Evolutionary conservation across 306 rosid genomes (phyloP), one percentile per base, ranked within the genome.

Genomic region (Senna tora): DNA sequence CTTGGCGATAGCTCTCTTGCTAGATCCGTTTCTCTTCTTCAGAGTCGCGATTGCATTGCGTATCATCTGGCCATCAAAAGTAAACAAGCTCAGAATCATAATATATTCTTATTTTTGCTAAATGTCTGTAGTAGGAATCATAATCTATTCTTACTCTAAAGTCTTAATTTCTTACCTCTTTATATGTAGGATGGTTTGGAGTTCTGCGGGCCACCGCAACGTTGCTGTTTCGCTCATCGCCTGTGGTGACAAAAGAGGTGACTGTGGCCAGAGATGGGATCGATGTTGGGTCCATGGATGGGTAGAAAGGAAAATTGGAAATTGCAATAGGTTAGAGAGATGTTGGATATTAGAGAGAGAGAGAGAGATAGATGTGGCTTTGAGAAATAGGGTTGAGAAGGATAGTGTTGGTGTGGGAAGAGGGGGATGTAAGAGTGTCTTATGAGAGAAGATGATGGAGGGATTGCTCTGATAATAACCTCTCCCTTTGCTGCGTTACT

Each of bases 31-130:
- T 16, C 63, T 75, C 76, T 87, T 89, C 68, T 82, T 89, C 61
- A 91, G 57, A 8, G 88, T 80, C n/a, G 75, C 36, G 2, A 91
- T 79, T 15, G 96, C 97, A 9, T 77, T 21, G 34, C 45, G 73
- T 76, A 91, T 89, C 97, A 89, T 91, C 97, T 89, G 84, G 3
- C 14, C 17, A 16, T n/a, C n/a, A n/a, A n/a, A n/a, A n/a, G n/a
- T n/a, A n/a, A n/a, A n/a, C n/a, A n/a, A n/a, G n/a, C n/a, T n/a
- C n/a, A n/a, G n/a, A n/a, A n/a, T n/a, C n/a, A n/a, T n/a, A n/a
- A n/a, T n/a, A n/a, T n/a, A n/a, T n/a, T n/a, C n/a, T n/a, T n/a
- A n/a, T n/a, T n/a, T n/a, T n/a, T n/a, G n/a, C n/a, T n/a, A n/a
- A n/a, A n/a, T n/a, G n/a, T n/a, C n/a, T n/a, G n/a, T n/a, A n/a